These are phyloP conservation scores for Dictyostelium purpureum DNA, from an alignment of 78 protist genomes.

Conservation along the genomic window DNA sequence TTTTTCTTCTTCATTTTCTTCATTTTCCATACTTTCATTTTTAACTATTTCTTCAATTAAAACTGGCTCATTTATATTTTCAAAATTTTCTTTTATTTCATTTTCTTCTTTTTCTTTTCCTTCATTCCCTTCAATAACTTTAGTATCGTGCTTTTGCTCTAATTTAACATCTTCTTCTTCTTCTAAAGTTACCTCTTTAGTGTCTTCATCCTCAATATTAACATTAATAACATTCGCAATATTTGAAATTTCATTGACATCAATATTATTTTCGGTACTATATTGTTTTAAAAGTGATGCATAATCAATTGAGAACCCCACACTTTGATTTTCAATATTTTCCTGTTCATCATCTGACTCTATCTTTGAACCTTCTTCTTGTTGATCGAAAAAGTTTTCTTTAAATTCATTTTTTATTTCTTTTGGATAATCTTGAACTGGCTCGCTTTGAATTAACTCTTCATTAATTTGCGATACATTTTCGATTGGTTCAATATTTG, in stretches of 20 bases:
- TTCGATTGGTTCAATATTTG: background rate
- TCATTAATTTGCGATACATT: background rate
- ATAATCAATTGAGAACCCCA: background rate
- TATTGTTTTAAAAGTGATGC: constrained; percentile 4
- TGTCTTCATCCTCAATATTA: too few relatives aligned
- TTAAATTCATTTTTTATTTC: background rate
- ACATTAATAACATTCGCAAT: background rate
- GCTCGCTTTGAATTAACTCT: background rate
- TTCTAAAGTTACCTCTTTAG: too few relatives aligned
- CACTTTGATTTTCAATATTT: background rate
- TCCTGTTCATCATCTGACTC: background rate
- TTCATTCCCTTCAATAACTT: too few relatives aligned
- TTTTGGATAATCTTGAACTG: background rate
- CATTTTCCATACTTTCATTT: too few relatives aligned
- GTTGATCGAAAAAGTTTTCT: background rate
- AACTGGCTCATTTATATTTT: too few relatives aligned
- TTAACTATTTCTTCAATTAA: too few relatives aligned
- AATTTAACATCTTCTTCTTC: too few relatives aligned
- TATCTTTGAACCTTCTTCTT: background rate
- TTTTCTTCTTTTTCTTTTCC: too few relatives aligned
- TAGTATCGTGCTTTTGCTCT: too few relatives aligned
- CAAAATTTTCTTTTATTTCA: too few relatives aligned
- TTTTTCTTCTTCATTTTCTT: too few relatives aligned
- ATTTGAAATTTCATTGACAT: background rate
- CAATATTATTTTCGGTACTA: background rate